phyloP scores from a whole-genome alignment of 345 rosid genomes.

The Ceriops tagal region DNA sequence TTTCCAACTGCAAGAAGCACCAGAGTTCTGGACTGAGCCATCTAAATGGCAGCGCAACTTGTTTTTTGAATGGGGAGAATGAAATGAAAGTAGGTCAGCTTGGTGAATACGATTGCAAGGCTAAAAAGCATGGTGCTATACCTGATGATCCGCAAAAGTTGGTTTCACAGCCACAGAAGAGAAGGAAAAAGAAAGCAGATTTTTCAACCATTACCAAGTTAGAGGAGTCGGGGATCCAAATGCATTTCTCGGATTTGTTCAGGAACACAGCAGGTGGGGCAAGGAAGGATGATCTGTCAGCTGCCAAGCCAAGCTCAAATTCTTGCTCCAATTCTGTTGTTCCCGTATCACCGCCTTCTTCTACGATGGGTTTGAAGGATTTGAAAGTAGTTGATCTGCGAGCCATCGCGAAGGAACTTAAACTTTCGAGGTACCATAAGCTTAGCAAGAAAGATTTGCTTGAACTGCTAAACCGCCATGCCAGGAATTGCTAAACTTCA shows the following conservation, averaged over 20 bases:
- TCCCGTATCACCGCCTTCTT: slow-evolving; percentile 4
- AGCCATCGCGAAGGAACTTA: neutral
- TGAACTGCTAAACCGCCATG: neutral
- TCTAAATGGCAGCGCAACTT: slow-evolving; percentile 18
- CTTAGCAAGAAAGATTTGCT: slow-evolving; percentile 7
- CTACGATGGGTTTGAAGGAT: slow-evolving; percentile 31
- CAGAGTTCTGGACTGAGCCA: slow-evolving; percentile 9
- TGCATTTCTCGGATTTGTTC: slow-evolving; percentile 22
- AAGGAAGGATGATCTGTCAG: slow-evolving; percentile 19
- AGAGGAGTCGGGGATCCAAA: slow-evolving; percentile 20
- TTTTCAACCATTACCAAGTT: slow-evolving; percentile 18
- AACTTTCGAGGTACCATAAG: neutral
- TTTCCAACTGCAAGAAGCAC: slow-evolving; percentile 27
- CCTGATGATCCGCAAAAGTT: slow-evolving; percentile 12
- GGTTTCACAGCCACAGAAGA: slow-evolving; percentile 21
- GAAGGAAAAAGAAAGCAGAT: slow-evolving; percentile 15
- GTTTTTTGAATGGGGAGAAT: slow-evolving; percentile 24
- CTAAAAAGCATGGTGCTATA: slow-evolving; percentile 13
- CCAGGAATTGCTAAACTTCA: neutral
- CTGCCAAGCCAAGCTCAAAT: slow-evolving; percentile 4
- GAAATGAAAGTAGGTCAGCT: slow-evolving; percentile 22
- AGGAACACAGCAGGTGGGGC: slow-evolving; percentile 11
- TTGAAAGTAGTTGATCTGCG: slow-evolving; percentile 26
- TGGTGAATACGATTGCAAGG: slow-evolving; percentile 14
- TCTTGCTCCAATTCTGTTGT: slow-evolving; percentile 23